Conservation (phyloP, 495 filamentous ascomycete species). For the Neurospora sp. region DNA sequence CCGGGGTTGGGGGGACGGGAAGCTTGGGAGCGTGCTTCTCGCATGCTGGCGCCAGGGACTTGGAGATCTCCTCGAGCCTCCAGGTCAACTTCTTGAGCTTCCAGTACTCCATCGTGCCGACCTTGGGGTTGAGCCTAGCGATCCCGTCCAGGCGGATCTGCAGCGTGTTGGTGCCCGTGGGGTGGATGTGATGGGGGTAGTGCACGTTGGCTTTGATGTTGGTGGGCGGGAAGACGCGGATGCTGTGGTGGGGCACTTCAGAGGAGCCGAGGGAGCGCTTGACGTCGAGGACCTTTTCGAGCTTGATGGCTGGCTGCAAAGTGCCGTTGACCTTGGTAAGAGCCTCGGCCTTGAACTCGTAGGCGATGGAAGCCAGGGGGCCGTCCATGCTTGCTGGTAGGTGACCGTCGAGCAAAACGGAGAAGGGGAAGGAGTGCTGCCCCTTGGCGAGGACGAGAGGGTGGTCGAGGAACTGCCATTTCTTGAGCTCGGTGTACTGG, state of each 20-base stretch:
- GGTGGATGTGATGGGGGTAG: slow-evolving; percentile 74
- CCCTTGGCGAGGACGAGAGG: slow-evolving; percentile 51
- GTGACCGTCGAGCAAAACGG: slow-evolving; percentile 75
- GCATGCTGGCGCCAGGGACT: slow-evolving; percentile 75
- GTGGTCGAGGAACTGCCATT: slow-evolving; percentile 69
- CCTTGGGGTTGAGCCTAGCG: slow-evolving; percentile 48
- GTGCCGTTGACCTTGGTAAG: slow-evolving; percentile 42
- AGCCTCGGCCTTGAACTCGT: slow-evolving; percentile 69
- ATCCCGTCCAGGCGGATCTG: slow-evolving; percentile 73
- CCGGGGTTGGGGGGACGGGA: neutral
- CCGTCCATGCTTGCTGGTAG: slow-evolving; percentile 75
- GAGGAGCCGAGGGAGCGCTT: slow-evolving; percentile 57
- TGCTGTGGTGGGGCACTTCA: slow-evolving; percentile 60
- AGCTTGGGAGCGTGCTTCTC: slow-evolving; percentile 62
- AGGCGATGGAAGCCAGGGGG: slow-evolving; percentile 61
- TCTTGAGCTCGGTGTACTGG: slow-evolving; percentile 59
- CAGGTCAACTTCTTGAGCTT: slow-evolving; percentile 82
- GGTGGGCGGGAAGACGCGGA: slow-evolving; percentile 93
- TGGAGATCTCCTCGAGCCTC: slow-evolving; percentile 81
- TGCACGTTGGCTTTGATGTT: slow-evolving; percentile 76
- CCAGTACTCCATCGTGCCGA: slow-evolving; percentile 57
- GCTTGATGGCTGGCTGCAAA: slow-evolving; percentile 36
- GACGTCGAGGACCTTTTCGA: slow-evolving; percentile 55
- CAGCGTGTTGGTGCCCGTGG: slow-evolving; percentile 73
- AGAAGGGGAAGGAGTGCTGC: slow-evolving; percentile 81